These are phyloP conservation scores for Ogataea siamensis DNA, from an alignment of 805 yeast species.

Conservation along the genomic window DNA sequence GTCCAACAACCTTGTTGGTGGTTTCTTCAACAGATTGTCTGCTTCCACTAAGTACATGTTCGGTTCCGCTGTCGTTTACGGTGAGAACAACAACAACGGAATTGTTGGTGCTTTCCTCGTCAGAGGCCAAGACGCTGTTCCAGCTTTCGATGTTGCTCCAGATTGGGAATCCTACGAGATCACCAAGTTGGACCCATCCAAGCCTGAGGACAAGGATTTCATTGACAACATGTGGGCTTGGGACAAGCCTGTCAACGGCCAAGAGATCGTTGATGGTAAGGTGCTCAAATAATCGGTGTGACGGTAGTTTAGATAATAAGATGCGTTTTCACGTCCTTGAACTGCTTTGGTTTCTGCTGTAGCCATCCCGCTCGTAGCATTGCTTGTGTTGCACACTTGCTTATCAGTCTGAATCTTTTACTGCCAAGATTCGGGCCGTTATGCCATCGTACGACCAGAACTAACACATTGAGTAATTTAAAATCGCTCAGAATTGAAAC, in stretches of 20 bases:
- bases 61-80: constrained; percentile 92
- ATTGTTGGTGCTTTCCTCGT: constrained; percentile 91
- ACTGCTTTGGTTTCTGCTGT: constrained; percentile 4
- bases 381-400: constrained; percentile 53
- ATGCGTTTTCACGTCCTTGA: constrained; percentile 13
- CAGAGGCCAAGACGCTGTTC: constrained; percentile 87
- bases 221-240: constrained; percentile 94
- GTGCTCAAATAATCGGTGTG: constrained; percentile 71
- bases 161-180: constrained; percentile 95
- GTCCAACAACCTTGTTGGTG: constrained; percentile 98
- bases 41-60: constrained; percentile 93
- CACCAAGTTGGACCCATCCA: constrained; percentile 78
- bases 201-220: constrained; percentile 73
- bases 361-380: constrained; percentile 38
- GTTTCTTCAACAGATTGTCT: constrained; percentile 92
- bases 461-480: constrained; percentile 50
- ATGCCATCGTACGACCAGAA: constrained; percentile 79
- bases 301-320: constrained; percentile 9
- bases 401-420: constrained; percentile 65
- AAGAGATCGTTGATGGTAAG: constrained; percentile 95
- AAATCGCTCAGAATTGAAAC: constrained; percentile 52
- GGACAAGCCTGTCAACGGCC: constrained; percentile 89
- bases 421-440: constrained; percentile 78
- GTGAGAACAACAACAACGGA: constrained; percentile 98
- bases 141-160: constrained; percentile 98